Conservation (phyloP, 2,329 filamentous ascomycete genomes). For the Grosmannia clavigera region DNA sequence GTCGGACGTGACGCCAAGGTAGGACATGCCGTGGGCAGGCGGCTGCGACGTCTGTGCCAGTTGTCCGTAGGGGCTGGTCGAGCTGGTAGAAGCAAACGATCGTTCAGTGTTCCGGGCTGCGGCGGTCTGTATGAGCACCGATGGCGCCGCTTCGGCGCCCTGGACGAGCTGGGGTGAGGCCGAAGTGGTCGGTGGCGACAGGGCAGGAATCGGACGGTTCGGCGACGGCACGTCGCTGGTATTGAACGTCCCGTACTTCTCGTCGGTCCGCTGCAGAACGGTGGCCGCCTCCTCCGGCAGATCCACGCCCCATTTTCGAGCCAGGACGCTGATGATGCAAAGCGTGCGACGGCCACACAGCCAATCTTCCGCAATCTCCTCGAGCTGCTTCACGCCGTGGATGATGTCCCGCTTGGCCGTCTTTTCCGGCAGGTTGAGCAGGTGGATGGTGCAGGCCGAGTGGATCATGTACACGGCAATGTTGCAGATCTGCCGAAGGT, state of each 20-base stretch:
- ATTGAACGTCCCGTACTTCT: constrained; percentile 64
- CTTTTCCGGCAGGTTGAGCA: constrained; percentile 87
- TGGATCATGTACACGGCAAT: constrained; percentile 93
- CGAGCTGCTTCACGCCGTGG: constrained; percentile 80
- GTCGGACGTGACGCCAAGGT: background rate
- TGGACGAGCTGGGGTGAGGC: background rate
- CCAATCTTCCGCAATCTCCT: constrained; percentile 95
- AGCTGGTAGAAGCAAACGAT: background rate
- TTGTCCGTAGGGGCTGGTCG: constrained; percentile 12
- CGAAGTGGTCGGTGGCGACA: constrained; percentile 13
- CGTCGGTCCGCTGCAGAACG: constrained; percentile 66
- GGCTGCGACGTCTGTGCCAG: constrained; percentile 18
- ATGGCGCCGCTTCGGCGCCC: background rate
- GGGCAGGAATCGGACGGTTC: constrained; percentile 11
- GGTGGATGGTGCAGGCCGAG: constrained; percentile 85
- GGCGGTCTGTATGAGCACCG: background rate
- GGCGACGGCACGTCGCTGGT: constrained; percentile 49
- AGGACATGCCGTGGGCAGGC: constrained; percentile 13
- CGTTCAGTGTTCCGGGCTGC: background rate
- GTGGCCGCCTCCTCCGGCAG: constrained; percentile 70
- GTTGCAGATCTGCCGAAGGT: constrained; percentile 87
- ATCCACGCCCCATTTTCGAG: constrained; percentile 80
- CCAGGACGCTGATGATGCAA: constrained; percentile 71
- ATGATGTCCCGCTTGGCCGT: constrained; percentile 80
- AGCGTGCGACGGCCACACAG: constrained; percentile 76